Evolutionary conservation across 2,329 filamentous ascomycete genomes (phyloP), one percentile per base, ranked within the genome.

Genomic region (Lasiodiplodia sp.): DNA sequence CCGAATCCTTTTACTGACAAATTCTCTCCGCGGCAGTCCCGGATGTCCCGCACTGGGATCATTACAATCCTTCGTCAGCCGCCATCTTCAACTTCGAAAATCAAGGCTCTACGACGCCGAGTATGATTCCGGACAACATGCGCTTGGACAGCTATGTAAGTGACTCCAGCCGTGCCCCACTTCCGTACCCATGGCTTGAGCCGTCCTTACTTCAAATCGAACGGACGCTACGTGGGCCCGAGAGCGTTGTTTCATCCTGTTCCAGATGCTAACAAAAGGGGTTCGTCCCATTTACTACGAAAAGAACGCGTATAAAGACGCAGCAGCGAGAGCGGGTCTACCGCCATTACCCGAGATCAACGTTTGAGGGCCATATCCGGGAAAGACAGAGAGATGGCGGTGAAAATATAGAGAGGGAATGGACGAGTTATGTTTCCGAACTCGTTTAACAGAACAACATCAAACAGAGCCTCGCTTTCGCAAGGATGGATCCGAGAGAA

Each of bases 81-180:
- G 28, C 31, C 4, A 38, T 67, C 8, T 52, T 67, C 31, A 28
- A 38, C 5, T 58, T 67, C 4, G 65, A 67, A 11, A 49, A 67
- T 14, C 65, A 67, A 21, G 65, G 65, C 5, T 2, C 40, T 2
- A 34, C 53, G 25, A 8, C 21, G 3, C 55, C 65, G 5, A 16
- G 65, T 21, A 60, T 67, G 65, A 21, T 60, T 49, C 65, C 55
- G 1, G 65, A 67, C 21, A 28, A 57, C 21, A 31, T 67, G 55
- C 65, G 65, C 1, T 11, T 67, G 65, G 65, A 60, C 18, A 60
- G 65, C 55, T 67, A 67, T 52, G 65, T 67, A 31, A 52, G 65
- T 67, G 11, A 8, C 10, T 31, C 11, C 3, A 4, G 49, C 7
- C 10, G 4, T 52, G 21, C 10, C 21, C 49, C 3, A 18, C 40